A percentile compares a stretch with the other conserved stretches of the same genome.
phyloP scores from a whole-genome alignment of 2,329 filamentous ascomycete genomes.

The Ilyonectria sp. region DNA sequence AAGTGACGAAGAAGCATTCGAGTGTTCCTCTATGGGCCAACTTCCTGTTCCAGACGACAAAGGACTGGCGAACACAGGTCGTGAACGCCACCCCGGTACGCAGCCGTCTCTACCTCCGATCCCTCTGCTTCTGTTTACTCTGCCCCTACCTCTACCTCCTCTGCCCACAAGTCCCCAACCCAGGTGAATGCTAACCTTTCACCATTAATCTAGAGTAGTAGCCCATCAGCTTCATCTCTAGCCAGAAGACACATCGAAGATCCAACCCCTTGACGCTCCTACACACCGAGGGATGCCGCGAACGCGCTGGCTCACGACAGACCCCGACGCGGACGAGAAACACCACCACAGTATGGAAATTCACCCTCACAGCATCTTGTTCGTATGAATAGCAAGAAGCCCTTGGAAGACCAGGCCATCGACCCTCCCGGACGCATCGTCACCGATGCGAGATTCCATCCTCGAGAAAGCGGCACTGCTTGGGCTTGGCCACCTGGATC shows the following conservation, averaged over 20 bases:
- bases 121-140: too few relatives aligned
- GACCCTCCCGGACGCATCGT: neutral
- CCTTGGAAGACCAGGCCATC: neutral
- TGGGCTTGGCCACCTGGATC: neutral
- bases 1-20: neutral
- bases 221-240: too few relatives aligned
- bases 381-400: neutral
- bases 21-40: neutral
- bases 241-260: too few relatives aligned
- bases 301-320: neutral
- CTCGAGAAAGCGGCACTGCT: neutral
- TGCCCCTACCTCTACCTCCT: too few relatives aligned
- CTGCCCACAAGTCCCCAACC: too few relatives aligned
- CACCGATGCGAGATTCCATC: neutral
- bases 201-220: too few relatives aligned
- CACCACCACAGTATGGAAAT: neutral
- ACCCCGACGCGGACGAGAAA: neutral
- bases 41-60: neutral
- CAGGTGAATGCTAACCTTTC: neutral
- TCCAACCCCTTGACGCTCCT: too few relatives aligned
- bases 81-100: too few relatives aligned
- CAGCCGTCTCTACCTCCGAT: neutral
- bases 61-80: neutral
- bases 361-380: neutral
- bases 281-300: too few relatives aligned